Conservation (phyloP, 1,284 basidiomycete species). For the Mrakiaceae sp. region DNA sequence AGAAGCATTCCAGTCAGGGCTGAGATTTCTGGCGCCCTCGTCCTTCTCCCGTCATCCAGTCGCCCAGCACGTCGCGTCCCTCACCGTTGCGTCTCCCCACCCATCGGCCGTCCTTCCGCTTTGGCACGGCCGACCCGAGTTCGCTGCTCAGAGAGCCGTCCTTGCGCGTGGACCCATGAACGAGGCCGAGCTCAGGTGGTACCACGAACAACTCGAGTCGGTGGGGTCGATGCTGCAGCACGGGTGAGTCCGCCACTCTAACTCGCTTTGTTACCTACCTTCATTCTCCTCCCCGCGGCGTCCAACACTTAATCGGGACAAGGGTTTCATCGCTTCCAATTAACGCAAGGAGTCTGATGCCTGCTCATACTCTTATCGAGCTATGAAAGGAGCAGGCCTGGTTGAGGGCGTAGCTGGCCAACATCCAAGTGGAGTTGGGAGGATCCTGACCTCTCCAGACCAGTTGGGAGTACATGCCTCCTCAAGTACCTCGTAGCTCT, state of each 20-base stretch:
- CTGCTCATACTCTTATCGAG: too few species aligned
- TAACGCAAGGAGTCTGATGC: too few species aligned
- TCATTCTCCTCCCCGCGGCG: too few species aligned
- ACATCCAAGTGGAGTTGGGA: slow-evolving; percentile 14
- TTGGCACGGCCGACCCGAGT: slow-evolving; percentile 26
- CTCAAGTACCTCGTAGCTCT: background rate
- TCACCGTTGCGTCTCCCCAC: slow-evolving; percentile 27
- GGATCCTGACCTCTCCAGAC: background rate
- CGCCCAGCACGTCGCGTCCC: slow-evolving; percentile 32
- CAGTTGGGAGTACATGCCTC: background rate
- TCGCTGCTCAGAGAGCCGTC: slow-evolving; percentile 22
- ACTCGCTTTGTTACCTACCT: too few species aligned
- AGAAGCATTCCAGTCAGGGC: background rate
- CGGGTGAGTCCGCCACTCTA: background rate
- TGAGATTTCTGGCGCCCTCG: background rate
- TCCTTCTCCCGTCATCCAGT: slow-evolving; percentile 21
- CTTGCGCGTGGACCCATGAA: slow-evolving; percentile 23
- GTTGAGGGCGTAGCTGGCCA: background rate
- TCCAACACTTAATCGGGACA: too few species aligned
- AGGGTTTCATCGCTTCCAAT: too few species aligned
- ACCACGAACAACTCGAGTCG: slow-evolving; percentile 20
- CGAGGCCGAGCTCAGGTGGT: slow-evolving; percentile 24
- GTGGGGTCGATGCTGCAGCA: slow-evolving; percentile 18
- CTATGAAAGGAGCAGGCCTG: background rate
- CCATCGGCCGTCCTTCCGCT: slow-evolving; percentile 18